Base-by-base conservation (phyloP, 1,139 yeast species). In the Magnusiomyces clavatus region DNA sequence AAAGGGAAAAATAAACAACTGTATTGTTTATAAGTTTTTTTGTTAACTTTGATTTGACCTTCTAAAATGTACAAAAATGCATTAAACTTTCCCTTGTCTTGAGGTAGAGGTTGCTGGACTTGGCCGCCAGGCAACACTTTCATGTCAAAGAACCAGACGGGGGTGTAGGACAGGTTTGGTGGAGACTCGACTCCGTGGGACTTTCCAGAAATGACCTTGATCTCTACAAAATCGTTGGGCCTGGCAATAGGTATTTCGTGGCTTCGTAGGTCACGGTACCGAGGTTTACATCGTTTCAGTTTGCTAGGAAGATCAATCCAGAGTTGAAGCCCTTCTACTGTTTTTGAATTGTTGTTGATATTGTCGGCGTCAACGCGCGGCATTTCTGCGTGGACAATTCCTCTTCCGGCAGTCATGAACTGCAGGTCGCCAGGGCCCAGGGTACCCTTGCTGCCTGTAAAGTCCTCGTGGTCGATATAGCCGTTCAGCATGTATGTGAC, bases 381-480 rank as follows among this genome's bases (percentile, higher is more conserved):
- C 81, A 86, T 85, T 64, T 86, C 95, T 5, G 88, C 78, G 63
- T 88, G 96, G 43, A 86, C 88, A 43, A 88, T 81, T 52, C 96
- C 97, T 59, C 77, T 79, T 53, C 96, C 96, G 11, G 96, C 96
- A 53, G 96, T 89, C 95, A 89, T 89, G 65, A 89, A 88, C 70
- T 89, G 97, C 60, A 89, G 73, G 65, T 89, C 96, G 50, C 96
- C 96, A 24, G 89, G 82, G 55, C 80, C 78, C 53, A 89, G 72
- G 19, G 86, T 75, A 51, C 96, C 96, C 54, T 24, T 24, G 79
- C 83, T 73, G 1, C 96, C 96, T 1, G 95, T 86, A 71, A 88
- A 87, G 67, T 89, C 97, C 66, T 87, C 96, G 66, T 89, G 97
- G 36, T 94, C 90, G 69, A 88, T 73, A 54, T 80, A 82, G 48